Conservation (phyloP, 257 asterid species). For the Asclepias syriaca region DNA sequence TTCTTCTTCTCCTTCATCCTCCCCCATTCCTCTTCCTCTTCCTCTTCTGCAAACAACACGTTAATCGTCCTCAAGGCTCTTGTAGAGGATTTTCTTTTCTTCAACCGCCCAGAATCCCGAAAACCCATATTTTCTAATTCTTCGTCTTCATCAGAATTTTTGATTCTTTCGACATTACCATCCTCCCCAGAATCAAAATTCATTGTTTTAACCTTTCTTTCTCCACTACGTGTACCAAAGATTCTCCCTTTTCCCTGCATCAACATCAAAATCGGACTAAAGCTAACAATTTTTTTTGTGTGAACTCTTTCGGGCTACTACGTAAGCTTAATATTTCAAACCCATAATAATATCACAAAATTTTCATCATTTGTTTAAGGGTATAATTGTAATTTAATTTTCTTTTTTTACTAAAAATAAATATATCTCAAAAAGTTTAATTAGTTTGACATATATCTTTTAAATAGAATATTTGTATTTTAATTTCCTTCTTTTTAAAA, state of each 20-base stretch:
- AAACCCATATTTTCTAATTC: not conserved
- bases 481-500: no score
- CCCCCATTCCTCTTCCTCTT: not conserved
- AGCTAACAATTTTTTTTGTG: no score
- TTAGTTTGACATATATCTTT: no score
- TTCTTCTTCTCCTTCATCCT: slow-evolving; percentile 1
- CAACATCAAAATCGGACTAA: not conserved
- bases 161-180: not conserved
- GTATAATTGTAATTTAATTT: no score
- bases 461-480: no score
- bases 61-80: not conserved
- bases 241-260: not conserved
- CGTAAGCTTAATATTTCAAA: no score
- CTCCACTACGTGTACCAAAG: not conserved
- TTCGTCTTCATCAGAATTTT: not conserved
- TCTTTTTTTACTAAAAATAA: no score
- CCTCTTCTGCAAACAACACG: not conserved
- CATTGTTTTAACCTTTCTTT: not conserved
- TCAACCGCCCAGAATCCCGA: not conserved
- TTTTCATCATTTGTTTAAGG: no score
- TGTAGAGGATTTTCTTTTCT: not conserved
- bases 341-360: no score
- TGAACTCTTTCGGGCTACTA: no score
- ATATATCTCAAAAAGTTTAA: no score
- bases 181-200: not conserved